Evolutionary conservation across 345 rosid species (phyloP).

Genomic region (Erucastrum elatum): DNA sequence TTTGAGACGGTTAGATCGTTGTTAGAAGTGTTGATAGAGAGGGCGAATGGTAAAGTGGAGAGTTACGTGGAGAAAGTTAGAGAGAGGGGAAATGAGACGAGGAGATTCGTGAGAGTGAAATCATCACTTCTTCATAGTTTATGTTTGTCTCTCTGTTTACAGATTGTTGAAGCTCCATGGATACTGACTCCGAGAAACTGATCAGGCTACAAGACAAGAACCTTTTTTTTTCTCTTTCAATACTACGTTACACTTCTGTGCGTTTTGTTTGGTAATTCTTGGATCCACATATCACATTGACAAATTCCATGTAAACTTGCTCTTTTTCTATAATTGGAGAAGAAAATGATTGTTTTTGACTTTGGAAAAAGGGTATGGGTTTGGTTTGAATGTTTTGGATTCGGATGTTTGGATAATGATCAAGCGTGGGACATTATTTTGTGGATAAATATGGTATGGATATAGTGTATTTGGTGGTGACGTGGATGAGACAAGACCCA

Average conservation of each 20-base stretch:
- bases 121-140: conserved; percentile 46
- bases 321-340: not conserved
- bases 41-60: too few relatives aligned
- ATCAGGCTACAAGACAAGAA: conserved; percentile 30
- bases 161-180: conserved; percentile 61
- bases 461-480: conserved; percentile 14
- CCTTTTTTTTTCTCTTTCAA: not conserved
- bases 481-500: not conserved
- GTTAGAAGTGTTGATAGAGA: too few relatives aligned
- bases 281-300: conserved; percentile 19
- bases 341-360: conserved; percentile 26
- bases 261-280: conserved; percentile 31
- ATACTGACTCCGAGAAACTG: conserved; percentile 50
- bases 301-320: conserved; percentile 18
- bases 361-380: conserved; percentile 24
- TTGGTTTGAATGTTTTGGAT: conserved; percentile 24
- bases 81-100: too few relatives aligned
- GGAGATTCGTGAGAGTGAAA: too few relatives aligned
- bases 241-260: conserved; percentile 14
- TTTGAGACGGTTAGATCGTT: too few relatives aligned
- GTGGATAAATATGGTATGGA: conserved; percentile 33
- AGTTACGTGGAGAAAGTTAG: too few relatives aligned
- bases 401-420: conserved; percentile 12
- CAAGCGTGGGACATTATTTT: not conserved
- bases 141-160: conserved; percentile 65